phyloP scores from a whole-genome alignment of 2,329 filamentous ascomycete species.

The Aureobasidium lini region DNA sequence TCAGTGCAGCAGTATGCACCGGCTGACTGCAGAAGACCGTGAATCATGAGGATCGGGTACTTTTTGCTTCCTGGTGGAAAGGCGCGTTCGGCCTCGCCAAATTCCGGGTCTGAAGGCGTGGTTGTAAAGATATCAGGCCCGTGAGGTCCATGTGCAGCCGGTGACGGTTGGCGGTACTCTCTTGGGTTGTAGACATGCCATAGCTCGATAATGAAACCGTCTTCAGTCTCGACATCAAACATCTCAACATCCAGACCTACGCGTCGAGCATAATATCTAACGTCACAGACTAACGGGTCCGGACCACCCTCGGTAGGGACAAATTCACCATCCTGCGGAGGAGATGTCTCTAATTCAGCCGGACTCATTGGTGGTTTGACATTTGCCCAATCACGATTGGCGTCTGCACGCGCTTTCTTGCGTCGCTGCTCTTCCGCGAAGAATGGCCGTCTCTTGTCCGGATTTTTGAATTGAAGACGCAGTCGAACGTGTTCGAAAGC shows the following conservation, averaged over 20 bases:
- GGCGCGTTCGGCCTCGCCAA: conserved; percentile 30
- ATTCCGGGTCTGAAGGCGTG: conserved; percentile 17
- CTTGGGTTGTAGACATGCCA: conserved; percentile 85
- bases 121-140: conserved; percentile 55
- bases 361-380: not conserved
- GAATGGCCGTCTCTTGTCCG: conserved; percentile 58
- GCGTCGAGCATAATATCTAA: conserved; percentile 76
- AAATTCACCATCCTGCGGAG: conserved; percentile 47
- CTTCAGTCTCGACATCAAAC: conserved; percentile 82
- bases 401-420: conserved; percentile 48
- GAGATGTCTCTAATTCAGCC: not conserved
- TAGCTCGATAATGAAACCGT: conserved; percentile 81
- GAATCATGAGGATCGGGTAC: conserved; percentile 81
- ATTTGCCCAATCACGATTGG: conserved; percentile 54
- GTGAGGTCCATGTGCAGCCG: conserved; percentile 45
- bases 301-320: conserved; percentile 70
- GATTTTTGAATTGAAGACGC: conserved; percentile 52
- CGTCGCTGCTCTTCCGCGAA: conserved; percentile 63
- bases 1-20: conserved; percentile 88
- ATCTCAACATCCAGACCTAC: conserved; percentile 81
- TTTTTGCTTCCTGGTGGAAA: conserved; percentile 39
- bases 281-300: conserved; percentile 70
- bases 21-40: conserved; percentile 78
- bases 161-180: conserved; percentile 51
- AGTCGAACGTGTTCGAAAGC: conserved; percentile 44